Conservation (phyloP, 2,329 filamentous ascomycete genomes). For the Penicillium griseofulvum region DNA sequence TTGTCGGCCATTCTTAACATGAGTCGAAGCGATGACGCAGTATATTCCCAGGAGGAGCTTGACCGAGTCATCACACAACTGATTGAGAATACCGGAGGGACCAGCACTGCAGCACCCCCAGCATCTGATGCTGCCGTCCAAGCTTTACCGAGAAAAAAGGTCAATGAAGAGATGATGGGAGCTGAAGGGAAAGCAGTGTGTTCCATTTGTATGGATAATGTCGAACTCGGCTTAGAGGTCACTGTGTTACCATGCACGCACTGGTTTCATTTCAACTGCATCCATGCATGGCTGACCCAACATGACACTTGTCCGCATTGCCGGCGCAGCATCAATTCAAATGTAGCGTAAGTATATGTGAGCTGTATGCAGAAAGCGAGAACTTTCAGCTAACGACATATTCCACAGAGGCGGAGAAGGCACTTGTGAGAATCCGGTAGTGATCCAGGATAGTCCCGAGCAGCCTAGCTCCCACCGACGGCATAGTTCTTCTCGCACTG, state of each 20-base stretch:
- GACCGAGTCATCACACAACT: slow-evolving; percentile 84
- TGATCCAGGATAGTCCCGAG: slow-evolving; percentile 18
- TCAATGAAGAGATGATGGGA: slow-evolving; percentile 68
- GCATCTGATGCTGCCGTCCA: slow-evolving; percentile 73
- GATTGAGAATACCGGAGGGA: slow-evolving; percentile 70
- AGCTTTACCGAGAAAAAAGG: slow-evolving; percentile 66
- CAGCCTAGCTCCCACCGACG: slow-evolving; percentile 5
- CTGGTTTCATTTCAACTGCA: slow-evolving; percentile 87
- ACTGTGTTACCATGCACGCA: slow-evolving; percentile 81
- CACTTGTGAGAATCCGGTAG: slow-evolving; percentile 19
- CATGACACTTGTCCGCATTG: slow-evolving; percentile 83
- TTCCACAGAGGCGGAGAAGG: slow-evolving; percentile 19
- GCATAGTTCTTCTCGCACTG: slow-evolving; percentile 8
- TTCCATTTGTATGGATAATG: slow-evolving; percentile 90
- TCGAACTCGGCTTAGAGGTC: slow-evolving; percentile 70
- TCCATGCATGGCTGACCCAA: slow-evolving; percentile 78
- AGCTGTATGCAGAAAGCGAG: background rate
- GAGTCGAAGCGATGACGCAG: slow-evolving; percentile 68
- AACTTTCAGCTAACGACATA: slow-evolving; percentile 8
- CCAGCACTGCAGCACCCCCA: slow-evolving; percentile 76
- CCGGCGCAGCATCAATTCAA: slow-evolving; percentile 38
- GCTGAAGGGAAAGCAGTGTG: slow-evolving; percentile 72
- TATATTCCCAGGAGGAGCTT: slow-evolving; percentile 85
- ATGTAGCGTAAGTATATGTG: slow-evolving; percentile 22
- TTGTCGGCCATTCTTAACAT: slow-evolving; percentile 42